Conservation (phyloP, 1,284 basidiomycete species). For the Hypsizygus ulmarius region DNA sequence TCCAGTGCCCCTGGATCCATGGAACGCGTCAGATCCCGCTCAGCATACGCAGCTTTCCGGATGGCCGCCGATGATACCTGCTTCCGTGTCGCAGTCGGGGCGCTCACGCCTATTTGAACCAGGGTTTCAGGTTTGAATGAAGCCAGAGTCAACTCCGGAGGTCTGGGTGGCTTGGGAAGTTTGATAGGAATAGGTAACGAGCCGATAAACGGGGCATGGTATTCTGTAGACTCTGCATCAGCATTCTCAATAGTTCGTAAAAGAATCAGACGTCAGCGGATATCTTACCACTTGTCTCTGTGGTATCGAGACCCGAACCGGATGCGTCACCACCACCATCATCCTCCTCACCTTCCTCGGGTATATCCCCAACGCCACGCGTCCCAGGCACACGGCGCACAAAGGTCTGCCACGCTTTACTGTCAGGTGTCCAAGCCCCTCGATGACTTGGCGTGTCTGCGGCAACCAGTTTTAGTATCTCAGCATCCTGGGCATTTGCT, state of each 20-base stretch:
- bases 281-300: background rate
- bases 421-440: slow-evolving; percentile 62
- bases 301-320: background rate
- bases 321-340: slow-evolving; percentile 18
- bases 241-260: background rate
- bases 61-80: slow-evolving; percentile 43
- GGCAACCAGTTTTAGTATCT: slow-evolving; percentile 59
- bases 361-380: slow-evolving; percentile 37
- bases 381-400: slow-evolving; percentile 41
- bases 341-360: slow-evolving; percentile 44
- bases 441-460: slow-evolving; percentile 70
- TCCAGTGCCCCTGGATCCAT: slow-evolving; percentile 70
- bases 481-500: slow-evolving; percentile 44
- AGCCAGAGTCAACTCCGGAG: slow-evolving; percentile 41
- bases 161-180: slow-evolving; percentile 30
- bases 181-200: slow-evolving; percentile 64
- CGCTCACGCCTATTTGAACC: slow-evolving; percentile 33
- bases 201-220: slow-evolving; percentile 33
- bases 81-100: slow-evolving; percentile 24
- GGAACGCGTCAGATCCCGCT: slow-evolving; percentile 58
- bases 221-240: background rate
- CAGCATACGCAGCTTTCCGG: slow-evolving; percentile 61
- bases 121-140: slow-evolving; percentile 56
- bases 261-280: no score
- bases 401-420: slow-evolving; percentile 64